A percentile compares a stretch with the other conserved stretches of the same genome.
Evolutionary conservation across 352 stramenopile genomes (phyloP).

Genomic region (Phytophthora melonis): DNA sequence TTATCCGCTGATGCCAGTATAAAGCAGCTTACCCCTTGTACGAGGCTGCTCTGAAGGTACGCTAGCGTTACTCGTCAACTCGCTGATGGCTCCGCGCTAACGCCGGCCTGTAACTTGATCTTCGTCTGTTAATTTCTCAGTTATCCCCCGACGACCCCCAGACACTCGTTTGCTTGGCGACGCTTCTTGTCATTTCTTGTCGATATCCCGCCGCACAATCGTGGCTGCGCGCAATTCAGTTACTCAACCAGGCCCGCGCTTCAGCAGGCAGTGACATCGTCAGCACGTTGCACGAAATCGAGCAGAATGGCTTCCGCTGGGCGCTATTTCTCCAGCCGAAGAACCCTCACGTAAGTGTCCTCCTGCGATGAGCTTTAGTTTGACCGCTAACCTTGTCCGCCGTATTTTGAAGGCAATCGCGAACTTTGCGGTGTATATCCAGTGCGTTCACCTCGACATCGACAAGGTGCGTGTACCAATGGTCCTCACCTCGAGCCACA

Average conservation of each 20-base stretch:
- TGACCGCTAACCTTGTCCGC: not conserved
- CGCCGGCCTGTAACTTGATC: not conserved
- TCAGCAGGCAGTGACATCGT: constrained; percentile 15
- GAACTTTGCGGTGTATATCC: constrained; percentile 70
- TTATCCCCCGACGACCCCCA: constrained; percentile 46
- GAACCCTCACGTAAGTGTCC: constrained; percentile 52
- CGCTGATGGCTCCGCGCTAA: not conserved
- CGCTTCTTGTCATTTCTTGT: constrained; percentile 66
- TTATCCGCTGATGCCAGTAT: constrained; percentile 42
- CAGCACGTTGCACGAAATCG: constrained; percentile 41
- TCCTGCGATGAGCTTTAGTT: not conserved
- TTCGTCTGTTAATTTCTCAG: constrained; percentile 21
- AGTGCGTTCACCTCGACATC: constrained; percentile 66
- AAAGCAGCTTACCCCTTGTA: constrained; percentile 59
- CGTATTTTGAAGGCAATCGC: constrained; percentile 53
- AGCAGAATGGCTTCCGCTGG: constrained; percentile 73
- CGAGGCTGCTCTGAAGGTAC: constrained; percentile 63
- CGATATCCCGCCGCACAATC: constrained; percentile 67
- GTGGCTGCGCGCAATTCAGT: constrained; percentile 49
- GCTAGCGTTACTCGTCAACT: not conserved
- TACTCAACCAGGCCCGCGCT: constrained; percentile 45
- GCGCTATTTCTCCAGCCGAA: constrained; percentile 64
- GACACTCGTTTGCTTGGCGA: constrained; percentile 54
- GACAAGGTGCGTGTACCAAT: constrained; percentile 47
- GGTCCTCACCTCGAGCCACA: not conserved